These are phyloP conservation scores for Diaporthe sp. DNA, from an alignment of 2,329 filamentous ascomycete genomes.

Conservation along the genomic window DNA sequence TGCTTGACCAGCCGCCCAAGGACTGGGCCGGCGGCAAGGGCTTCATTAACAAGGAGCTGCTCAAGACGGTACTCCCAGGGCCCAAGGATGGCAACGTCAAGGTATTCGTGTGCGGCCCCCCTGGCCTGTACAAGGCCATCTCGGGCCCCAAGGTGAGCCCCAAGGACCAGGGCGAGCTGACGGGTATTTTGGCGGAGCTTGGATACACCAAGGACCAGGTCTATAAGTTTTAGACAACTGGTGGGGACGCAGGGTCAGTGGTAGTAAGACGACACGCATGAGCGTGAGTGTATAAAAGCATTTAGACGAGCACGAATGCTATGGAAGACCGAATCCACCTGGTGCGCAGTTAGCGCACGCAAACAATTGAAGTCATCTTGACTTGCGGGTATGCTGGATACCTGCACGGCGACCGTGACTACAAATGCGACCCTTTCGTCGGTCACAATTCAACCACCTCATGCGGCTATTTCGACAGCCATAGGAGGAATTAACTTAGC, in stretches of 20 bases:
- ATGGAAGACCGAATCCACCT: neutral
- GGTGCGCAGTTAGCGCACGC: neutral
- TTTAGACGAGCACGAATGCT: constrained; percentile 9
- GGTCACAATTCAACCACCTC: neutral
- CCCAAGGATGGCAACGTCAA: constrained; percentile 94
- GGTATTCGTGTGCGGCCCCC: constrained; percentile 95
- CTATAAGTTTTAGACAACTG: constrained; percentile 82
- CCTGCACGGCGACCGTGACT: too few relatives aligned
- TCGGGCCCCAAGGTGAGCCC: constrained; percentile 92
- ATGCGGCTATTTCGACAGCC: neutral
- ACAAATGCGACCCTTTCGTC: neutral
- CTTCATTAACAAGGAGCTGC: constrained; percentile 87
- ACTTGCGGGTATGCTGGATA: neutral
- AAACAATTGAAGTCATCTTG: neutral
- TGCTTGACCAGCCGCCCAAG: constrained; percentile 87
- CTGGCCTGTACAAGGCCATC: constrained; percentile 92
- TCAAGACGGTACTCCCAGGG: constrained; percentile 95
- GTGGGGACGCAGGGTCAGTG: neutral
- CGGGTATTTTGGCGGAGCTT: constrained; percentile 84
- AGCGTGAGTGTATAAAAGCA: constrained; percentile 3
- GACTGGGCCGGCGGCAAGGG: constrained; percentile 84
- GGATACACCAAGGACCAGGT: constrained; percentile 85
- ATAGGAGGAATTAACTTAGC: neutral
- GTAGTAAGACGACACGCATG: neutral
- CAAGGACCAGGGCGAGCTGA: constrained; percentile 93